Conservation (phyloP, 2,329 filamentous ascomycete genomes). For the Trichoderma harzianum region DNA sequence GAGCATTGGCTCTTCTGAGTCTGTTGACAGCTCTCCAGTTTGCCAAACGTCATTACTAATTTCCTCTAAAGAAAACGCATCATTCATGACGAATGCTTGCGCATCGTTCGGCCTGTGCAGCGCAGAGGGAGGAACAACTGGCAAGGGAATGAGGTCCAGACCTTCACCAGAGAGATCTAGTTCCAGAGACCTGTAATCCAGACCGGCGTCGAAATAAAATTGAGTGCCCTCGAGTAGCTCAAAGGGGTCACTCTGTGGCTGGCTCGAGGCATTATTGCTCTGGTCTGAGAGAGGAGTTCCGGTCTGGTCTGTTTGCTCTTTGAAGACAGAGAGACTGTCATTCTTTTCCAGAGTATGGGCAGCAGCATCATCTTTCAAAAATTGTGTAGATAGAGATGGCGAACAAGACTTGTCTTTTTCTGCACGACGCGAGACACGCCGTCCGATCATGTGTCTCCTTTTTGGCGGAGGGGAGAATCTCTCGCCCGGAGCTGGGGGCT, state of each 20-base stretch:
- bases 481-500: background rate
- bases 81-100: background rate
- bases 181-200: background rate
- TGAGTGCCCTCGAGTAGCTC: background rate
- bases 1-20: background rate
- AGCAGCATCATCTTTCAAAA: background rate
- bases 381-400: background rate
- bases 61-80: background rate
- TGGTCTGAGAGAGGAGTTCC: background rate
- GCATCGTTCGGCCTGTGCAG: background rate
- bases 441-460: background rate
- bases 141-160: background rate
- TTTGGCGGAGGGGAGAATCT: background rate
- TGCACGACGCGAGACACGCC: background rate
- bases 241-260: background rate
- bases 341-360: background rate
- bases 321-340: background rate
- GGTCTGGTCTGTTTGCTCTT: background rate
- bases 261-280: background rate
- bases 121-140: background rate
- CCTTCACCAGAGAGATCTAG: background rate
- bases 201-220: background rate
- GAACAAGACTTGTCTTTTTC: background rate
- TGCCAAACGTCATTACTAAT: background rate
- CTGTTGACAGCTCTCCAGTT: background rate